These are phyloP conservation scores for Pseudogymnoascus sp. DNA, from an alignment of 2,329 filamentous ascomycete genomes.

Conservation along the genomic window DNA sequence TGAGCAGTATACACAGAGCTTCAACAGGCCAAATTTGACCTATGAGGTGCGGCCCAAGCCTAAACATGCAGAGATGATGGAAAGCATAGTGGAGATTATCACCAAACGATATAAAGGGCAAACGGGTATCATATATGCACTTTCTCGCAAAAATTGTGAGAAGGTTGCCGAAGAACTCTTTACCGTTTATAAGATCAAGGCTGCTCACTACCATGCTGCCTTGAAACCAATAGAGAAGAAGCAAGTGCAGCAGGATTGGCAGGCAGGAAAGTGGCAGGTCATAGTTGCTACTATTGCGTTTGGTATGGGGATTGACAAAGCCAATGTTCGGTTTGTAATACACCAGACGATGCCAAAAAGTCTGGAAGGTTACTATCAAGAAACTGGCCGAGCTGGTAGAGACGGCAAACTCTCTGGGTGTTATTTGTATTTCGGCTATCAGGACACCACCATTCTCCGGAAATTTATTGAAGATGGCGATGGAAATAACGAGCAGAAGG, in stretches of 20 bases:
- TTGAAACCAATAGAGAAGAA: slow-evolving; percentile 62
- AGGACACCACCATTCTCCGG: slow-evolving; percentile 64
- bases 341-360: slow-evolving; percentile 91
- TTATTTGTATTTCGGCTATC: slow-evolving; percentile 80
- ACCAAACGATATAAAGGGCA: slow-evolving; percentile 59
- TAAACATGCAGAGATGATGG: slow-evolving; percentile 48
- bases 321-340: slow-evolving; percentile 92
- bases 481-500: slow-evolving; percentile 68
- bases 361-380: slow-evolving; percentile 95
- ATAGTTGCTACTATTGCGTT: slow-evolving; percentile 98
- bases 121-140: slow-evolving; percentile 87
- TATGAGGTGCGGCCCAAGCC: slow-evolving; percentile 76
- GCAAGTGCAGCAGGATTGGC: slow-evolving; percentile 72
- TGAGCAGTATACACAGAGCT: slow-evolving; percentile 79
- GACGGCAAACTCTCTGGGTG: slow-evolving; percentile 84
- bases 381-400: slow-evolving; percentile 88
- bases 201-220: slow-evolving; percentile 78
- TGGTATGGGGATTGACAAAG: slow-evolving; percentile 99
- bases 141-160: slow-evolving; percentile 79
- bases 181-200: slow-evolving; percentile 55
- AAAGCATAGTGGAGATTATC: slow-evolving; percentile 52
- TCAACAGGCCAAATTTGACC: slow-evolving; percentile 89
- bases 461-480: slow-evolving; percentile 80
- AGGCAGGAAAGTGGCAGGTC: slow-evolving; percentile 68
- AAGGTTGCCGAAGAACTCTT: slow-evolving; percentile 63